Conservation (phyloP, 129 eudicot genomes). For the Escallonia rubra region DNA sequence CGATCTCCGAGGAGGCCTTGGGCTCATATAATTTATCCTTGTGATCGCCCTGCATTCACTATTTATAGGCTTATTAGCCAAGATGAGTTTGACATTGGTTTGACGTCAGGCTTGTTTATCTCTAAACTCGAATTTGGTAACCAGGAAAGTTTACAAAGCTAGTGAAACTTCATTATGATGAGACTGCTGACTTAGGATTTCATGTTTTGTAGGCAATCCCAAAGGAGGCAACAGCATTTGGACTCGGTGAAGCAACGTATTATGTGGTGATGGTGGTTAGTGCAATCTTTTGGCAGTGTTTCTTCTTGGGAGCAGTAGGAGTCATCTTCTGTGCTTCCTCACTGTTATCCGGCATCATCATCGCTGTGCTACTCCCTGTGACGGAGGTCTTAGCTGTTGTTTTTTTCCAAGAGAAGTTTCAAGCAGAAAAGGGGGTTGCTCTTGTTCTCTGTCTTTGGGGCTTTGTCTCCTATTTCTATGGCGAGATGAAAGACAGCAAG, state of each 20-base stretch:
- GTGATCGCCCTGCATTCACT: no score
- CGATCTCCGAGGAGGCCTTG: no score
- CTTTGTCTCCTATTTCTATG: constrained; percentile 43
- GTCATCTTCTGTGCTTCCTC: constrained; percentile 41
- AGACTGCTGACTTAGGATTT: no score
- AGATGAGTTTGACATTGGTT: no score
- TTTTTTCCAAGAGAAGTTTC: constrained; percentile 37
- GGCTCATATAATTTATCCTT: no score
- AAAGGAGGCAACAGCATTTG: constrained; percentile 28
- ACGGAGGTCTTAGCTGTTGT: constrained; percentile 39
- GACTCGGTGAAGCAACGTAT: constrained; percentile 27
- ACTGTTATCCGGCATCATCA: constrained; percentile 35
- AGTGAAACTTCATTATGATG: no score
- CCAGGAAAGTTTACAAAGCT: no score
- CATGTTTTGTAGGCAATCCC: constrained; percentile 28
- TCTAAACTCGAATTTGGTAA: no score
- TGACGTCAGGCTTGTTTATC: no score
- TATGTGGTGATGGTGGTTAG: constrained; percentile 24
- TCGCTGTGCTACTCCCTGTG: constrained; percentile 34
- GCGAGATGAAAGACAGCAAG: constrained; percentile 31
- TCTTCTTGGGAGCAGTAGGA: constrained; percentile 48
- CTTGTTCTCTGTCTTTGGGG: constrained; percentile 60
- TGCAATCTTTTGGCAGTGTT: constrained; percentile 37
- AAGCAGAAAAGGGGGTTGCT: constrained; percentile 43
- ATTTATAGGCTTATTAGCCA: no score